These are phyloP conservation scores for Ustilago cynodontis DNA, from an alignment of 1,284 basidiomycete species.

Conservation along the genomic window DNA sequence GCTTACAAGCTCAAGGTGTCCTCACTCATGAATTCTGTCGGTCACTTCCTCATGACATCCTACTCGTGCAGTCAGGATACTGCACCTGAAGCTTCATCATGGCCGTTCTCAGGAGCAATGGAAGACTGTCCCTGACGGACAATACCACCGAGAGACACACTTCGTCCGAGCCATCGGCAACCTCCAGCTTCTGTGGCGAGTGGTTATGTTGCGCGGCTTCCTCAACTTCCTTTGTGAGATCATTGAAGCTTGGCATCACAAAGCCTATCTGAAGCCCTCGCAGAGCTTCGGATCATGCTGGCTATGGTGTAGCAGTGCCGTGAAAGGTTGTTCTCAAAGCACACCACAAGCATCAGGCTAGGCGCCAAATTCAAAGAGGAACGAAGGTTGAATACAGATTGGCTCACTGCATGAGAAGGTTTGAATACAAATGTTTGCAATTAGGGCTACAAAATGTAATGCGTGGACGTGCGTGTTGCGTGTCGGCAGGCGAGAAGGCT, in stretches of 20 bases:
- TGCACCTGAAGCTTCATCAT: neutral
- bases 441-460: constrained; percentile 5
- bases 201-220: too few species aligned
- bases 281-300: neutral
- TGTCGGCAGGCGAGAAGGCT: constrained; percentile 8
- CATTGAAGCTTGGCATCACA: neutral
- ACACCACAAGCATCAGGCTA: neutral
- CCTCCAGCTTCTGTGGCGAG: neutral
- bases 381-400: neutral
- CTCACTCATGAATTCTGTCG: neutral
- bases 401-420: too few species aligned
- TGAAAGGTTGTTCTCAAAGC: neutral
- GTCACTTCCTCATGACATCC: too few species aligned
- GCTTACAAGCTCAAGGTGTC: neutral
- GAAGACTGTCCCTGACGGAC: neutral
- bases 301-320: neutral
- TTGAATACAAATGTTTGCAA: neutral
- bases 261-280: neutral
- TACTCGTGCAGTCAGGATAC: neutral
- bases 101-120: neutral
- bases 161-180: neutral
- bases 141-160: neutral
- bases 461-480: constrained; percentile 24
- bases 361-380: neutral
- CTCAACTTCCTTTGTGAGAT: too few species aligned